A percentile compares a stretch with the other conserved stretches of the same genome.
These are phyloP conservation scores for Trichoderma citrinoviride DNA, from an alignment of 2,329 filamentous ascomycete species.

Conservation along the genomic window DNA sequence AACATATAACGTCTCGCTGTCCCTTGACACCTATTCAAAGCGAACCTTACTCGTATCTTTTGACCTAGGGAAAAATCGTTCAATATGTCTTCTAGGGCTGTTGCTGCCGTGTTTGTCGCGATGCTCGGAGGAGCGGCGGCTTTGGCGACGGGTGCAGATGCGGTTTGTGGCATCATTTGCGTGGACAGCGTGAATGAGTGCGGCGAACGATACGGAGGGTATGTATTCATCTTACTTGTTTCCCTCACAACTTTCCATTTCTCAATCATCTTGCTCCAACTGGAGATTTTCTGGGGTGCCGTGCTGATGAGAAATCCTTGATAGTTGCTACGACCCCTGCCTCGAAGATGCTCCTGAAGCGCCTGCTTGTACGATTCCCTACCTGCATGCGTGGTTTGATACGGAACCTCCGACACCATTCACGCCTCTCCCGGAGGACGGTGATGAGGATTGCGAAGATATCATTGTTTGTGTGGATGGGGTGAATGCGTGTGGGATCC, in stretches of 20 bases:
- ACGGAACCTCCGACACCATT: background rate
- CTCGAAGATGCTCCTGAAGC: conserved; percentile 26
- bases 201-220: conserved; percentile 31
- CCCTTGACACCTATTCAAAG: background rate
- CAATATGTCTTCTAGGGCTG: background rate
- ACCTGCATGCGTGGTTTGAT: background rate
- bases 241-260: background rate
- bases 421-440: background rate
- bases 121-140: background rate
- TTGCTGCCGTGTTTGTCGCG: background rate
- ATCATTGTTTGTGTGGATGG: conserved; percentile 30
- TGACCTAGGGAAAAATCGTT: background rate
- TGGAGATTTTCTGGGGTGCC: too few species aligned
- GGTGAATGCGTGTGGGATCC: conserved; percentile 29
- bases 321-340: conserved; percentile 35
- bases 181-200: conserved; percentile 32
- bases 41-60: background rate
- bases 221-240: background rate
- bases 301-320: conserved; percentile 1
- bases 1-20: background rate
- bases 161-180: conserved; percentile 26
- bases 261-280: too few species aligned
- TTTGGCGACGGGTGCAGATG: background rate
- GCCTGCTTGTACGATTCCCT: conserved; percentile 24
- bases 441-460: conserved; percentile 27